Conservation (phyloP, 768 basidiomycete species). For the Dictyophora rubrovolvata region DNA sequence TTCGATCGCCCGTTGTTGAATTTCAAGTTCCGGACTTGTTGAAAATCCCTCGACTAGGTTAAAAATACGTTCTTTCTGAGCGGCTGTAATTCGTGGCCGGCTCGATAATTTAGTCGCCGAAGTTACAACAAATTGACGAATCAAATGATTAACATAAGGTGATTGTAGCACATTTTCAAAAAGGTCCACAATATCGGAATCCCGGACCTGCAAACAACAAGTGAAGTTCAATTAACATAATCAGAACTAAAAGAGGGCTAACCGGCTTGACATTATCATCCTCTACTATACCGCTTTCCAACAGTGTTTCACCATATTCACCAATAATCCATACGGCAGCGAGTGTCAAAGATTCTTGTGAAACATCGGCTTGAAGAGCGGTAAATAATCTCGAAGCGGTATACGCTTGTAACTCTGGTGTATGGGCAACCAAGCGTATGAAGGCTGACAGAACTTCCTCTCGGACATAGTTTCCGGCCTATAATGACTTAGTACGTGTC, state of each 20-base stretch:
- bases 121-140: slow-evolving; percentile 86
- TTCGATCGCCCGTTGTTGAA: slow-evolving; percentile 94
- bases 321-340: slow-evolving; percentile 94
- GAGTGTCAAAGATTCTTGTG: slow-evolving; percentile 91
- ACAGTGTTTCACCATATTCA: slow-evolving; percentile 85
- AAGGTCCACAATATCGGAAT: slow-evolving; percentile 79
- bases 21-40: slow-evolving; percentile 83
- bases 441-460: slow-evolving; percentile 95
- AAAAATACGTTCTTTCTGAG: slow-evolving; percentile 71
- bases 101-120: slow-evolving; percentile 85
- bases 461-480: slow-evolving; percentile 97
- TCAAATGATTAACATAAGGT: slow-evolving; percentile 86
- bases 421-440: slow-evolving; percentile 92
- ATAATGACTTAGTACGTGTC: neutral
- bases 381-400: slow-evolving; percentile 86
- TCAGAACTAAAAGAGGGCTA: slow-evolving; percentile 14
- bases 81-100: slow-evolving; percentile 51
- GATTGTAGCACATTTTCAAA: slow-evolving; percentile 82
- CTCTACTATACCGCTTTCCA: slow-evolving; percentile 77
- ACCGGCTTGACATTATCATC: slow-evolving; percentile 67
- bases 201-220: slow-evolving; percentile 43
- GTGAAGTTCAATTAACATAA: slow-evolving; percentile 2
- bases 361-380: slow-evolving; percentile 82
- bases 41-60: slow-evolving; percentile 74
- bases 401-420: slow-evolving; percentile 92